phyloP scores from a whole-genome alignment of 768 basidiomycete species.

The Lentinus brumalis region DNA sequence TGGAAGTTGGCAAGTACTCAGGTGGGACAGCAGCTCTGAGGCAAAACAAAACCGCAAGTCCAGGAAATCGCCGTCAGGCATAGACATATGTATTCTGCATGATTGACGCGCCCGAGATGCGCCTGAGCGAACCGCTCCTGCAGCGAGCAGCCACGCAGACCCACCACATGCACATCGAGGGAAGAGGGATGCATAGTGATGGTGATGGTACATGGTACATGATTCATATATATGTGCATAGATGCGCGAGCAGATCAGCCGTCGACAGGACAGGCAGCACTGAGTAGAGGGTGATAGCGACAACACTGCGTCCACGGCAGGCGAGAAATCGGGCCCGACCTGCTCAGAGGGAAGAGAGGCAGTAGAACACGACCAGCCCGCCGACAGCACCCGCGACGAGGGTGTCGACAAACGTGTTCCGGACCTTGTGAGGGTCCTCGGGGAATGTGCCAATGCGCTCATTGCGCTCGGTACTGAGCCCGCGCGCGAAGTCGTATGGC shows the following conservation, averaged over 20 bases:
- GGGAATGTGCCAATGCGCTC: constrained; percentile 21
- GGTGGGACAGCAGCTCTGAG: no score
- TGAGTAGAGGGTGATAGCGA: neutral
- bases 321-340: no score
- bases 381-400: constrained; percentile 23
- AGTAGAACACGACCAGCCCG: constrained; percentile 22
- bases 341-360: constrained; percentile 9
- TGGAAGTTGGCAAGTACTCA: no score
- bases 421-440: constrained; percentile 10
- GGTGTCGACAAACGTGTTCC: constrained; percentile 21
- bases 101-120: neutral
- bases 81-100: neutral
- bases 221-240: neutral
- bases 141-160: neutral
- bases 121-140: neutral
- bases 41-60: neutral
- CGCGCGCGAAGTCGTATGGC: constrained; percentile 19
- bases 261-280: neutral
- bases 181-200: neutral
- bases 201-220: neutral
- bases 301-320: neutral
- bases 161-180: neutral
- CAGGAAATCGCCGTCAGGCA: neutral
- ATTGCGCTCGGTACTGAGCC: constrained; percentile 12
- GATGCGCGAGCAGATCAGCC: neutral